Percentiles rank a stretch among this genome's conserved stretches.
Conservation (phyloP, 192 early-diverging fungal species). For the Coemansia sp. region DNA sequence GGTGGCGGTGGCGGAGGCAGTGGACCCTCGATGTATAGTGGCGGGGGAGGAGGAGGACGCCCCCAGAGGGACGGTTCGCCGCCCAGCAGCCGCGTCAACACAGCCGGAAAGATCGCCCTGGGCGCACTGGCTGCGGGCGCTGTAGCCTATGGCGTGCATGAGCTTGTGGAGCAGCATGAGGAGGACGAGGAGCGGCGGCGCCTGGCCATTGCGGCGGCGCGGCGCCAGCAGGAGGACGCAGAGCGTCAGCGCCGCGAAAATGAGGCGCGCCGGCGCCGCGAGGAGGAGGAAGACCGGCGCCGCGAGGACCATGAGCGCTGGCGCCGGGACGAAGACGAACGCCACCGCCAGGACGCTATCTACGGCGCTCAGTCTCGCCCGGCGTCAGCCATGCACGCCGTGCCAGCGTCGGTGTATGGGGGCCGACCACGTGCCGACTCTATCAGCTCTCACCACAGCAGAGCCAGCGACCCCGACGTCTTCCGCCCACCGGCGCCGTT, state of each 20-base stretch:
- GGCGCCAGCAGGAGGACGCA: conserved; percentile 17
- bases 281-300: conserved; percentile 24
- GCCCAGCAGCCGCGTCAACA: conserved; percentile 12
- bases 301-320: conserved; percentile 29
- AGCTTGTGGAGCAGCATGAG: conserved; percentile 15
- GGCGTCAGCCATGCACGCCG: background rate
- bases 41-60: too few relatives aligned
- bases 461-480: conserved; percentile 3
- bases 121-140: conserved; percentile 41
- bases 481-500: conserved; percentile 40
- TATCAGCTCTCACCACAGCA: conserved; percentile 16
- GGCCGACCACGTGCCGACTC: background rate
- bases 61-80: too few relatives aligned
- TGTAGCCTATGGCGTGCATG: conserved; percentile 44
- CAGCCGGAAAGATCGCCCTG: conserved; percentile 25
- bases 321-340: conserved; percentile 20
- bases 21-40: too few relatives aligned
- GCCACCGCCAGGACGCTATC: conserved; percentile 6
- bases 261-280: conserved; percentile 25
- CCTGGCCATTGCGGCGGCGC: background rate
- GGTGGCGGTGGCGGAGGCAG: too few relatives aligned
- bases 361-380: background rate
- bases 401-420: background rate
- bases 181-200: conserved; percentile 14
- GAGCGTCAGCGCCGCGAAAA: conserved; percentile 27